Evolutionary conservation across 2,329 filamentous ascomycete genomes (phyloP), one percentile per base, ranked within the genome.

Genomic region (Diaporthe ampelina): DNA sequence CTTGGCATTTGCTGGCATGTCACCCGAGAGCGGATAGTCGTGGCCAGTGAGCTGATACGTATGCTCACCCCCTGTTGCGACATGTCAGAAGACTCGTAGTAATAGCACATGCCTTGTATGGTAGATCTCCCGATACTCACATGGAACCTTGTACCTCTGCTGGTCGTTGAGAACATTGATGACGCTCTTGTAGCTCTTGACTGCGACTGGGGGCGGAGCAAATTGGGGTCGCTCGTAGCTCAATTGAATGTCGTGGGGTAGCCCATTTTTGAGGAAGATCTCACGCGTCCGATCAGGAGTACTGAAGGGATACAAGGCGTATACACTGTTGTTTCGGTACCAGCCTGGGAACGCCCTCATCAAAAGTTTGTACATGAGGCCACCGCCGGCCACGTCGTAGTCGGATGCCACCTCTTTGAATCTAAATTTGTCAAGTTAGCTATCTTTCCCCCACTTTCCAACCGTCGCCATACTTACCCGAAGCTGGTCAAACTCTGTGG

Each of bases 341-440:
- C 58, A 63, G 17, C 58, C 37, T 63, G 37, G 58, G 24, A 63
- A 63, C 37, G 58, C 58, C 37, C 58, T 43, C 58, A 63, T 63
- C 7, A 63, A 4, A 6, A 63, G 24, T 24, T 63, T 63, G 24
- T 45, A 63, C 58, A 63, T 63, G 24, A 63, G 11, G 17, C 58
- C 58, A 8, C 58, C 58, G 2, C 58, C 58, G 24, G 58, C 58
- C 15, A 63, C 58, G 17, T 63, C 58, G 24, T 63, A 63, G 17
- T 63, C 58, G 8, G 58, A 45, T 45, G n/a, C 58, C 2, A 63
- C 58, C 58, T 63, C 58, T 40, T 63, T 63, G 58, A 45, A 63
- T 24, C 58, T 63, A 13, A 15, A 29, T 13, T 7, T 21, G 4
- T 9, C 15, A 4, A 21, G 24, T 63, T 9, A 63, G 37, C 11